Base-by-base conservation (phyloP, 2,329 filamentous ascomycete species). In the Talaromyces verruculosus region DNA sequence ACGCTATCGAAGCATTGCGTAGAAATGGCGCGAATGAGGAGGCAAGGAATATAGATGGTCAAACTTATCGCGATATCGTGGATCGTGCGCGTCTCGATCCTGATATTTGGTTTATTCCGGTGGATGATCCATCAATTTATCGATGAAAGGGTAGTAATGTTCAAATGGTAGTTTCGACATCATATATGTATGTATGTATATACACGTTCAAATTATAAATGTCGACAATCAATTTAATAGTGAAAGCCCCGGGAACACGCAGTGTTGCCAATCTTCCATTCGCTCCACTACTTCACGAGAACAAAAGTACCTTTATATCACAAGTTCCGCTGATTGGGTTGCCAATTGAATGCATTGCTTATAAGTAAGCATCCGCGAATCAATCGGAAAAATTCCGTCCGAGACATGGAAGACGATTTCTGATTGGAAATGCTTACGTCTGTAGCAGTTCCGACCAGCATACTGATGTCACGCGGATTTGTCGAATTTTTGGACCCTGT, bases 1-100 rank as follows among this genome's bases (percentile, higher is more conserved):
- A 45, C 2, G 49, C 37, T 6, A 63, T 63, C 5, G 61, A 57
- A 22, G 55, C 39, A 41, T 45, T 64, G 19, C 41, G 51, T 11
- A 58, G 45, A 45, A 5, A 57, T 49, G 62, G 51, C 10, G 51
- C 39, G 1, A 64, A 51, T 19, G 33, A 64, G 22, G 41, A 49
- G 41, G 51, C 62, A 8, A 58, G 33, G 5, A 59, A 49, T 8
- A 37, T 51, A 25, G 53, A 59, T 64, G 53, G 53, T 28, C 39
- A 59, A 22, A 47, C 49, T 47, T 64, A 64, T 51, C n/a, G 15
- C 13, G 53, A 33, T 28, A 35, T 58, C 5, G 19, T 59, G 28
- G 53, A 41, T 33, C 49, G 41, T 57, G 39, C 62, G 33, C 53
- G 33, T 13, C 53, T 51, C 7, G 19, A 6, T 30, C 41, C 63